phyloP scores from a whole-genome alignment of 768 basidiomycete genomes.

The Russula compacta region DNA sequence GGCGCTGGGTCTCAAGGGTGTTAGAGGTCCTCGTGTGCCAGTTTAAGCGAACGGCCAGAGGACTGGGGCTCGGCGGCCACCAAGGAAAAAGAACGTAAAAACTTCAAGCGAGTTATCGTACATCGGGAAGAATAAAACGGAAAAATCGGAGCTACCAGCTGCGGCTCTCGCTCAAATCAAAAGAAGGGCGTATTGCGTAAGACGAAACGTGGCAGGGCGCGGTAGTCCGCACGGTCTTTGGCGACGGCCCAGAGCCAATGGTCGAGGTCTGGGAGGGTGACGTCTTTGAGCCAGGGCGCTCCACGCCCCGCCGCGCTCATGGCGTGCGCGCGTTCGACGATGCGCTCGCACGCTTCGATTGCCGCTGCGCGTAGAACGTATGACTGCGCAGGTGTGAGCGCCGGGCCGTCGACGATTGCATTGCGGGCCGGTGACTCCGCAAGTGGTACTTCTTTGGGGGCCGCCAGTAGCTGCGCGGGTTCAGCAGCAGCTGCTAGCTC shows the following conservation, averaged over 20 bases:
- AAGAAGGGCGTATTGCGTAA: conserved; percentile 61
- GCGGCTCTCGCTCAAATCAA: conserved; percentile 28
- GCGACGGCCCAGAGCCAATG: conserved; percentile 79
- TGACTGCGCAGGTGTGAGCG: conserved; percentile 50
- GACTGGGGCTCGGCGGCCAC: background rate
- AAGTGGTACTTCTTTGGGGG: conserved; percentile 15
- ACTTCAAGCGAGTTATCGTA: background rate
- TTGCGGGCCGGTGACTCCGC: conserved; percentile 15
- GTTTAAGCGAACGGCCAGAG: background rate
- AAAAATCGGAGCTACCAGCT: background rate
- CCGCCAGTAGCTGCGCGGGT: conserved; percentile 28
- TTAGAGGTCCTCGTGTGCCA: conserved; percentile 3
- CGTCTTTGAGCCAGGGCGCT: conserved; percentile 40
- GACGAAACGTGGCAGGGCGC: conserved; percentile 57
- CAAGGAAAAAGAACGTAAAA: background rate
- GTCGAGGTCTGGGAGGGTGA: conserved; percentile 56
- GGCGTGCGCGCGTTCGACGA: conserved; percentile 44
- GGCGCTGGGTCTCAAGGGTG: conserved; percentile 2
- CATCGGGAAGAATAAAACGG: background rate
- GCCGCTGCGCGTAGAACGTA: conserved; percentile 72
- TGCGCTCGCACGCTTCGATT: conserved; percentile 67
- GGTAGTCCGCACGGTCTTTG: conserved; percentile 68
- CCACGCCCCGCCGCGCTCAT: conserved; percentile 25
- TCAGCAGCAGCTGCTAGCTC: background rate
- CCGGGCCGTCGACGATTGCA: conserved; percentile 38